Evolutionary conservation across 2,329 filamentous ascomycete genomes (phyloP).

Genomic region (Neopestalotiopsis clavispora): DNA sequence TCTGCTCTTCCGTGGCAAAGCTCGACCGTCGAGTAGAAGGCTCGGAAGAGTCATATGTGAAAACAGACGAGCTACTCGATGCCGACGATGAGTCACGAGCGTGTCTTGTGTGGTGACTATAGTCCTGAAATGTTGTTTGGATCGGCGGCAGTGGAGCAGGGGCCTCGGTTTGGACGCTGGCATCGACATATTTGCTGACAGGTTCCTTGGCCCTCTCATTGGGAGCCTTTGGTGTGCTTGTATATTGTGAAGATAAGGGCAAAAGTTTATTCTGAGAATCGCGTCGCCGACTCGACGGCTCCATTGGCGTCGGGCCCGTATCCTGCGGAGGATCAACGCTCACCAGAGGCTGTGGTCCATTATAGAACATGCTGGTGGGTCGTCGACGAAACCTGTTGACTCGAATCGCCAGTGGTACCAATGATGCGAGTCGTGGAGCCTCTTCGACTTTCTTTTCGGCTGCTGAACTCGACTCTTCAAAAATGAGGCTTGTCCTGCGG

Average conservation of each 20-base stretch:
- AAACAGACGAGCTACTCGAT: conserved; percentile 24
- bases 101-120: conserved; percentile 15
- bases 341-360: conserved; percentile 7
- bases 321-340: neutral
- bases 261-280: neutral
- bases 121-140: conserved; percentile 9
- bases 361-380: conserved; percentile 9
- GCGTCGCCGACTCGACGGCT: neutral
- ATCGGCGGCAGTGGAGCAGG: neutral
- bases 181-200: conserved; percentile 29
- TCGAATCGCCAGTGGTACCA: conserved; percentile 25
- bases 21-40: conserved; percentile 31
- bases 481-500: conserved; percentile 12
- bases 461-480: neutral
- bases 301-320: too few relatives aligned
- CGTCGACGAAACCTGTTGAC: conserved; percentile 9
- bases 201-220: conserved; percentile 2
- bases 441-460: neutral
- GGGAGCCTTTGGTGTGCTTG: neutral
- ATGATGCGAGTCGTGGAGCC: conserved; percentile 13
- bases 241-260: neutral
- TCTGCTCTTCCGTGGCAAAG: conserved; percentile 20
- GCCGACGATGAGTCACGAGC: conserved; percentile 23
- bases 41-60: conserved; percentile 12
- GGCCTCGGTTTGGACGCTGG: conserved; percentile 33